Evolutionary conservation across 108 stramenopile species (phyloP).

Genomic region (Chaetoceros tenuissimus): DNA sequence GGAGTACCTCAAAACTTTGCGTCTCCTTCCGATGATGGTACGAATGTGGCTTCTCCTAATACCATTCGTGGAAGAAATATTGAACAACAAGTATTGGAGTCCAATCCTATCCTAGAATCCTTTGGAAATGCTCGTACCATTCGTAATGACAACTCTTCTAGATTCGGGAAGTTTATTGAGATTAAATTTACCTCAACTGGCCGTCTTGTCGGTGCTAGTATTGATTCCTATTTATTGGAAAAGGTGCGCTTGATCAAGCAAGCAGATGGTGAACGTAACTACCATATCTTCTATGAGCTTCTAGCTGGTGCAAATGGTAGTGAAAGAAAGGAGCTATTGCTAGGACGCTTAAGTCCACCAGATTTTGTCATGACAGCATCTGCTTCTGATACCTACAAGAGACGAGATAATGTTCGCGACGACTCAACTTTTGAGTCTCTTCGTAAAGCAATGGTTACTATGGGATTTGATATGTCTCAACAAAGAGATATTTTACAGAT

Average conservation of each 20-base stretch:
- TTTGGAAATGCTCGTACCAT: conserved; percentile 89
- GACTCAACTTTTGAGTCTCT: conserved; percentile 52
- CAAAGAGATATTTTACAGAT: conserved; percentile 47
- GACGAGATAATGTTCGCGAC: conserved; percentile 76
- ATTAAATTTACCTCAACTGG: conserved; percentile 47
- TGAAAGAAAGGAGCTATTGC: conserved; percentile 29
- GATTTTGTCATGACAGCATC: conserved; percentile 65
- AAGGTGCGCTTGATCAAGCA: conserved; percentile 70
- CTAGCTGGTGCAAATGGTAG: conserved; percentile 29
- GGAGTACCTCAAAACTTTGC: neutral
- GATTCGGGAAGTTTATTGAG: conserved; percentile 96
- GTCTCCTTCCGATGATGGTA: neutral
- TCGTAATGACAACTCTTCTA: conserved; percentile 86
- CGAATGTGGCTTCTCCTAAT: neutral
- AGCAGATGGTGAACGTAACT: conserved; percentile 77
- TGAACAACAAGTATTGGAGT: conserved; percentile 76
- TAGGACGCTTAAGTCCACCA: conserved; percentile 26
- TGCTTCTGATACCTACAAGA: conserved; percentile 64
- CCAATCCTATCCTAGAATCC: conserved; percentile 86
- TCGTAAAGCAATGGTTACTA: conserved; percentile 54
- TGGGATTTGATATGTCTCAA: conserved; percentile 39
- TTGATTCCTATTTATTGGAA: conserved; percentile 78
- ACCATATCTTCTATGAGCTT: conserved; percentile 92
- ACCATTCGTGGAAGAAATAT: conserved; percentile 20
- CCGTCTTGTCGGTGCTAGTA: conserved; percentile 53